Base-by-base conservation (phyloP, 179 eudicot species). In the Spergularia azorica region DNA sequence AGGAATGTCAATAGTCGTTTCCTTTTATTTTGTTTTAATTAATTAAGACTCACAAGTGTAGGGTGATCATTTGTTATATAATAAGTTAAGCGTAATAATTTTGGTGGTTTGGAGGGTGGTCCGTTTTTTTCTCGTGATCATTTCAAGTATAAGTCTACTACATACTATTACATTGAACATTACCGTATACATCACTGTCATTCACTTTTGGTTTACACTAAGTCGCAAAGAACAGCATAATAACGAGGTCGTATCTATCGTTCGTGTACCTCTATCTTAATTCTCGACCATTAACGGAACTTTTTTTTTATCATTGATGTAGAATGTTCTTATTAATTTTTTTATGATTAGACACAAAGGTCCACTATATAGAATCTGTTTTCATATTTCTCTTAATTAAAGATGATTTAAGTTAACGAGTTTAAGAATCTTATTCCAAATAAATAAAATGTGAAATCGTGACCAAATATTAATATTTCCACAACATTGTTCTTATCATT, bases 401-500 rank as follows among this genome's bases (percentile, higher is more conserved):
- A 10, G n/a, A 48, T n/a, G 11, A 20, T 15, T 18, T 51, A 51
- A 68, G 16, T 69, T 21, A 52, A 69, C 58, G 13, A 69, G 73
- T 69, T 69, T 2, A 17, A 65, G 76, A 62, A 77, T 71, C 80
- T 0, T 17, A 70, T 77, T 70, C 32, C 3, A 71, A 41, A n/a
- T 59, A 21, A 0, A 21, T 26, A 1, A 26, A 26, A 26, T 26
- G 65, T 68, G 67, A 68, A 68, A 46, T 70, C 74, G 16, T 59
- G 68, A 77, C 61, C 39, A 43, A 16, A 59, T 59, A 21, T 76
- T 17, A 38, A 48, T 6, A 54, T 21, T 38, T 63, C 17, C 20
- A 13, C 11, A 11, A 1, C 62, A 14, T 58, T 73, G 59, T 41
- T 36, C 46, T 32, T 48, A 73, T 12, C 21, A 41, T 17, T 26